Conservation (phyloP, 306 rosid genomes). For the Inga leiocalycina region DNA sequence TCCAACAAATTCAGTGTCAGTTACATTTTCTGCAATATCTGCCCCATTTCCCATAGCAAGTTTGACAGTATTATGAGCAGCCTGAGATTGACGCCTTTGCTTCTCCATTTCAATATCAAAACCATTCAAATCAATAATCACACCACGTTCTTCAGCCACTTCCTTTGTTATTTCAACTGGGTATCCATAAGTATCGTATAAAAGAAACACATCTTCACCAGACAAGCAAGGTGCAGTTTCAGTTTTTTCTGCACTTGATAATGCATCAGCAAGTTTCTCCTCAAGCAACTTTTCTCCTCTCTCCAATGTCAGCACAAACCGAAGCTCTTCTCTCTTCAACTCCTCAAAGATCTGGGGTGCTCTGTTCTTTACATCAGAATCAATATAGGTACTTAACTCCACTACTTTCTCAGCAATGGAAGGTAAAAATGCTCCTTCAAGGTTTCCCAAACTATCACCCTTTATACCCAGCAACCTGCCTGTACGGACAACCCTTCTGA, state of each 20-base stretch:
- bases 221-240: conserved; percentile 70
- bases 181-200: conserved; percentile 90
- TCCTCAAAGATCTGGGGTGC: conserved; percentile 74
- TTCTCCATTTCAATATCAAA: conserved; percentile 93
- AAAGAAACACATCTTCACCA: conserved; percentile 90
- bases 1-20: conserved; percentile 92
- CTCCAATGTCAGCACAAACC: conserved; percentile 91
- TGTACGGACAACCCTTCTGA: conserved; percentile 91
- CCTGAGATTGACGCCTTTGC: conserved; percentile 97
- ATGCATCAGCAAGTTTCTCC: conserved; percentile 77
- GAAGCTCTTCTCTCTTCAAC: conserved; percentile 93
- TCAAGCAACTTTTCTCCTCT: conserved; percentile 89
- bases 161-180: conserved; percentile 93
- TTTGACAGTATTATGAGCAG: conserved; percentile 86
- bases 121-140: conserved; percentile 72
- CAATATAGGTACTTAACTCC: conserved; percentile 72
- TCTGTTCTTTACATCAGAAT: conserved; percentile 65
- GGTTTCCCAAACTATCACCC: conserved; percentile 80
- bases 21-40: conserved; percentile 58
- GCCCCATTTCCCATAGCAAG: conserved; percentile 70
- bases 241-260: conserved; percentile 59
- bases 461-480: conserved; percentile 94
- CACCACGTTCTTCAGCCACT: conserved; percentile 92
- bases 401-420: conserved; percentile 76
- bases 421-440: conserved; percentile 90